Evolutionary conservation across 306 rosid species (phyloP).

Genomic region (Fagus crenata): DNA sequence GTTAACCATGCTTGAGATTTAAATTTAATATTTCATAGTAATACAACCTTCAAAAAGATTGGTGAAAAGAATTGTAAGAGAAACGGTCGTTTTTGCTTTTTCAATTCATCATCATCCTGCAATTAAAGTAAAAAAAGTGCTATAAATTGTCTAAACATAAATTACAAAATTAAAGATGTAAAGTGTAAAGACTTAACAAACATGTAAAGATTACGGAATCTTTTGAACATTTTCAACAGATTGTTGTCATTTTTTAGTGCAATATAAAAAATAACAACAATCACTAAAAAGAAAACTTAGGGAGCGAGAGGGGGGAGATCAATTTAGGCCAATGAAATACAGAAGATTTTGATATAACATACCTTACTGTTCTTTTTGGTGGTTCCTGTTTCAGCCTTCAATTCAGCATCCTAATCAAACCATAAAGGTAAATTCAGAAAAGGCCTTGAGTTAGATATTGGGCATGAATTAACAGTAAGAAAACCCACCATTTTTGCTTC

Average conservation of each 20-base stretch:
- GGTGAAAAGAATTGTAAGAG: conserved; percentile 80
- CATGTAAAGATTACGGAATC: neutral
- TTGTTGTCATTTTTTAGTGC: neutral
- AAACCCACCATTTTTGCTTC: conserved; percentile 79
- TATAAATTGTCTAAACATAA: neutral
- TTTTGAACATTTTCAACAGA: neutral
- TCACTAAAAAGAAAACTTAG: neutral
- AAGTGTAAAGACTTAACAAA: neutral
- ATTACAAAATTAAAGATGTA: neutral
- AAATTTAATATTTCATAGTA: conserved; percentile 12
- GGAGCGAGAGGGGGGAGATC: conserved; percentile 13
- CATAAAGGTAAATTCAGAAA: conserved; percentile 27
- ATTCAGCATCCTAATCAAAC: conserved; percentile 56
- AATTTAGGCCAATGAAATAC: neutral
- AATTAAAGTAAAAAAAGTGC: conserved; percentile 6
- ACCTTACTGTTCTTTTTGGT: conserved; percentile 65
- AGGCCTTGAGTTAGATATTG: conserved; percentile 20
- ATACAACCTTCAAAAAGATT: conserved; percentile 66
- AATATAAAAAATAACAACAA: neutral
- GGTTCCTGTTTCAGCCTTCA: conserved; percentile 50
- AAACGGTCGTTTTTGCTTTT: conserved; percentile 57
- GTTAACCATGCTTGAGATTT: conserved; percentile 10
- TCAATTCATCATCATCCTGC: conserved; percentile 69
- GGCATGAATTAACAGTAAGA: conserved; percentile 15
- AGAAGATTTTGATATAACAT: conserved; percentile 5